Evolutionary conservation across 108 stramenopile genomes (phyloP).

Genomic region (Chaetoceros muelleri): DNA sequence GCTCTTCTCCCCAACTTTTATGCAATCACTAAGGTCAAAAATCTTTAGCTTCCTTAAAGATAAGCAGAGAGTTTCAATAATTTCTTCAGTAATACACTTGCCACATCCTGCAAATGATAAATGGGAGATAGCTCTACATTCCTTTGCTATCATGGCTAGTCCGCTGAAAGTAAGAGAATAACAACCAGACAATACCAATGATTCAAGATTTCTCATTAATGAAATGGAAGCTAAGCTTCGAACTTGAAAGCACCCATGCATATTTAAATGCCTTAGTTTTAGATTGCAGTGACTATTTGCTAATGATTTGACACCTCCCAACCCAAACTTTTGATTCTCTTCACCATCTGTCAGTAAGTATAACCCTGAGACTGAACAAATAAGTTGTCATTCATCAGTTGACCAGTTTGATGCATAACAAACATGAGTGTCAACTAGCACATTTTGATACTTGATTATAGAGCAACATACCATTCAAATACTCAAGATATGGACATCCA

Average conservation of each 20-base stretch:
- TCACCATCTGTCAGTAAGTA: conserved; percentile 41
- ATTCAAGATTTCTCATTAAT: conserved; percentile 13
- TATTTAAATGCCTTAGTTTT: conserved; percentile 17
- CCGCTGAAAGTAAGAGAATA: conserved; percentile 22
- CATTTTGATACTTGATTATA: not conserved
- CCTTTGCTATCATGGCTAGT: conserved; percentile 11
- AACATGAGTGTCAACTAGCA: not conserved
- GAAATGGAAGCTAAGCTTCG: conserved; percentile 21
- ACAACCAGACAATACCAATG: conserved; percentile 34
- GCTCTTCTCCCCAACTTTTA: conserved; percentile 17
- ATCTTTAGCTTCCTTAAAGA: conserved; percentile 6
- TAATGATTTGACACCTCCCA: conserved; percentile 37
- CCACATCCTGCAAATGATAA: conserved; percentile 35
- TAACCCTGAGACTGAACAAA: conserved; percentile 20
- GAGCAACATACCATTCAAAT: conserved; percentile 18
- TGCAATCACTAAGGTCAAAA: conserved; percentile 28
- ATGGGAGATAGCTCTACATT: conserved; percentile 10
- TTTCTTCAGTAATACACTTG: conserved; percentile 28
- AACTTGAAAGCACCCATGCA: conserved; percentile 31
- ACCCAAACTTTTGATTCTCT: conserved; percentile 27
- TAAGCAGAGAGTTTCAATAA: conserved; percentile 14
- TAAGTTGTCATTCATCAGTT: too few relatives aligned
- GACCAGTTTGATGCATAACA: not conserved
- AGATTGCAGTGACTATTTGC: conserved; percentile 14
- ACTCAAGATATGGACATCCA: conserved; percentile 26